Conservation (phyloP, 352 stramenopile genomes). For the Pythium aphanidermatum region DNA sequence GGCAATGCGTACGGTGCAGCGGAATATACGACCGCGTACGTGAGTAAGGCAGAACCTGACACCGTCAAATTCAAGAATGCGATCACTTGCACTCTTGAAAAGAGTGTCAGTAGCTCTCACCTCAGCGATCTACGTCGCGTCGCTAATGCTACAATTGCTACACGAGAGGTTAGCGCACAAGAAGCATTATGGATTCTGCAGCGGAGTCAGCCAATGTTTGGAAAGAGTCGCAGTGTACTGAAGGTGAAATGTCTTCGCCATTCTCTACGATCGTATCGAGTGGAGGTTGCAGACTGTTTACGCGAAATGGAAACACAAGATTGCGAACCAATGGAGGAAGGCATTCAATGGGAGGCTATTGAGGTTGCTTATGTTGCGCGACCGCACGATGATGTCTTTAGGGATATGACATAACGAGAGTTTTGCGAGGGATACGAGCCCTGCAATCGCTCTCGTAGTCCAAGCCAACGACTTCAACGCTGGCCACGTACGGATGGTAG, state of each 20-base stretch:
- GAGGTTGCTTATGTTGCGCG: too few species aligned
- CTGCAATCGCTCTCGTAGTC: too few species aligned
- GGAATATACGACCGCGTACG: slow-evolving; percentile 22
- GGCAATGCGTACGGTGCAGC: slow-evolving; percentile 22
- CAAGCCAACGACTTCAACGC: too few species aligned
- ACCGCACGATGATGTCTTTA: too few species aligned
- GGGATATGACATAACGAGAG: too few species aligned
- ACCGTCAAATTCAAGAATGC: neutral
- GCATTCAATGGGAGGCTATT: too few species aligned
- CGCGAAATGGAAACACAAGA: slow-evolving; percentile 2
- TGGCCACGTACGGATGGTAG: too few species aligned
- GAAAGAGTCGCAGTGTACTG: neutral
- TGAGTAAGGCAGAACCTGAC: slow-evolving; percentile 23
- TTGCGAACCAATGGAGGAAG: too few species aligned
- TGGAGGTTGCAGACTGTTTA: neutral
- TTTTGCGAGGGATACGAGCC: too few species aligned
- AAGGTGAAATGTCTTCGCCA: neutral
- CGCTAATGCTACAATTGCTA: neutral
- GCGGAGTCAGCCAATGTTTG: neutral
- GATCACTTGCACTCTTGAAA: slow-evolving; percentile 3
- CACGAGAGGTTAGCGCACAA: slow-evolving; percentile 1
- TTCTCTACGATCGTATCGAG: neutral
- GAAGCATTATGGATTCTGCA: neutral
- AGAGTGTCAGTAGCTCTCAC: neutral
- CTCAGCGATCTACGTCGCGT: neutral